Percentiles rank a stretch among this genome's conserved stretches.
phyloP scores from a whole-genome alignment of 805 yeast species.

The Torulaspora quercuum region DNA sequence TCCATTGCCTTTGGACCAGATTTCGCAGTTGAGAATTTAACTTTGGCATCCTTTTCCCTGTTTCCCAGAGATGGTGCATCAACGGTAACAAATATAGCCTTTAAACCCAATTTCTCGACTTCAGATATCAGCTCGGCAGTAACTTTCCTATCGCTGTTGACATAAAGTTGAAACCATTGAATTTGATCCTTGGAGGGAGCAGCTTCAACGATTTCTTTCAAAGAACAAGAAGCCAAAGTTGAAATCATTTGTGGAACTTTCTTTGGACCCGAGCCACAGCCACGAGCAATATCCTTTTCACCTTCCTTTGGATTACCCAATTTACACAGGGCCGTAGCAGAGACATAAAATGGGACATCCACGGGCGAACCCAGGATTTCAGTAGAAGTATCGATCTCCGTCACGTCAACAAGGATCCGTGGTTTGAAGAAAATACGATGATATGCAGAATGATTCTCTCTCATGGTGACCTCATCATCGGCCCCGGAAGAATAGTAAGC shows the following conservation, averaged over 20 bases:
- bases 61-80: slow-evolving; percentile 92
- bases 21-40: slow-evolving; percentile 49
- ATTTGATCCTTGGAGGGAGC: slow-evolving; percentile 57
- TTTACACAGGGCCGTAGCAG: slow-evolving; percentile 90
- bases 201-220: slow-evolving; percentile 78
- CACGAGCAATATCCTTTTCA: slow-evolving; percentile 78
- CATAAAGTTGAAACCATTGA: slow-evolving; percentile 88
- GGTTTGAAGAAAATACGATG: slow-evolving; percentile 89
- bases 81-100: slow-evolving; percentile 82
- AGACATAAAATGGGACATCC: slow-evolving; percentile 76
- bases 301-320: slow-evolving; percentile 87
- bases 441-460: slow-evolving; percentile 89
- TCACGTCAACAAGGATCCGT: slow-evolving; percentile 73
- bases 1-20: slow-evolving; percentile 40
- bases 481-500: slow-evolving; percentile 89
- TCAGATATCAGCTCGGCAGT: slow-evolving; percentile 60
- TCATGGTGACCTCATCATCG: slow-evolving; percentile 84
- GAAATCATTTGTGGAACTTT: slow-evolving; percentile 81
- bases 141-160: slow-evolving; percentile 68
- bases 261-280: slow-evolving; percentile 66
- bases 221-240: slow-evolving; percentile 82
- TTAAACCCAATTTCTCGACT: slow-evolving; percentile 70
- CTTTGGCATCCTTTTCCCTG: slow-evolving; percentile 81
- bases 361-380: slow-evolving; percentile 69
- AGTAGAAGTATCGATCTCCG: slow-evolving; percentile 64